Base-by-base conservation (phyloP, 441 rosid species). In the Mallotus japonicus region DNA sequence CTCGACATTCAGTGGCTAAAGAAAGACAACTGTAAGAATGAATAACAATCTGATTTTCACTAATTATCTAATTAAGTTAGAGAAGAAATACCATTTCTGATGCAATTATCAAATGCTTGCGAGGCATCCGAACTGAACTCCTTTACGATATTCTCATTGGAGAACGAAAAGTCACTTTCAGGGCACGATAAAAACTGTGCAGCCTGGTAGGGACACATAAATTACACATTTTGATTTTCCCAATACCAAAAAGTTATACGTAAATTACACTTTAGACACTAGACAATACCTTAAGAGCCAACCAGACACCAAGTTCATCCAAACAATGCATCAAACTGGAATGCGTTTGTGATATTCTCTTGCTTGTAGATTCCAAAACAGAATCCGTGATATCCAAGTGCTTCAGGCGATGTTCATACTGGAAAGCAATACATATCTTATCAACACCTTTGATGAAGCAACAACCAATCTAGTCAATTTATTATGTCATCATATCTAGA, bases 291-390 rank as follows among this genome's bases (percentile, higher is more conserved):
- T 90, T 92, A 34, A 64, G 82, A 40, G 99, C 96, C 83, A 88
- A 76, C 90, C 86, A 90, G 71, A 87, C 81, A 28, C 99, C 99
- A 12, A 90, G 94, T 47, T 89, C 87, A 32, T 74, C 83, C 82
- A 90, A 76, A 79, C 97, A 96, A 81, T 82, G 86, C n/a, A 82
- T 67, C 60, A 96, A 77, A 53, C 78, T 60, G 32, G 85, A 85
- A 75, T 71, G 72, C 58, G 88, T 82, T 77, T 66, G 88, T 16
- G 67, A 62, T 67, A 93, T 67, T 75, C 79, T 89, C 77, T 81
- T 86, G 53, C 51, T 61, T 28, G 80, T 76, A 46, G 90, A 85
- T 13, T 76, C 80, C 50, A 75, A 66, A 15, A 79, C 69, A 8
- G 77, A 71, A 62, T 76, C 62, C 50, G 54, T 76, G 67, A 87